phyloP scores from a whole-genome alignment of 768 basidiomycete species.

The Amanita pseudoporphyria region DNA sequence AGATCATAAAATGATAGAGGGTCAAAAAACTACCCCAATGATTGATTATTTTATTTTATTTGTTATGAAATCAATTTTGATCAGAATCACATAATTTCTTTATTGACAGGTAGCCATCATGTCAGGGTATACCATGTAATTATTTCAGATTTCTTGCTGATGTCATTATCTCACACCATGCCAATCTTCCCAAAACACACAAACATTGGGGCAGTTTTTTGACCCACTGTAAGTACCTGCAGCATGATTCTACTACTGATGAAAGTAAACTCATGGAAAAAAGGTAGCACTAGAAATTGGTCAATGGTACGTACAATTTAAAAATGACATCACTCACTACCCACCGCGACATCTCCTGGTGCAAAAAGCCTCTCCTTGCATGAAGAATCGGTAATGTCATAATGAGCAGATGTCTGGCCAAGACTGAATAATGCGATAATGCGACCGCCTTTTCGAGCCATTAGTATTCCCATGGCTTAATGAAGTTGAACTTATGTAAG shows the following conservation, averaged over 20 bases:
- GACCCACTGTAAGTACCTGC: no score
- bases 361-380: slow-evolving; percentile 30
- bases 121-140: no score
- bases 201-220: no score
- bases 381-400: slow-evolving; percentile 29
- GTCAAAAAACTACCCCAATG: no score
- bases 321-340: slow-evolving; percentile 31
- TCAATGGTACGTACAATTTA: background rate
- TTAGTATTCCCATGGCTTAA: background rate
- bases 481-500: background rate
- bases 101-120: no score
- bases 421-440: slow-evolving; percentile 56
- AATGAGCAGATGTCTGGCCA: slow-evolving; percentile 46
- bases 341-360: slow-evolving; percentile 49
- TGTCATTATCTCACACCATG: no score
- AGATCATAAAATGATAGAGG: no score
- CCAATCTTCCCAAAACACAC: no score
- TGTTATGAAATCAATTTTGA: no score
- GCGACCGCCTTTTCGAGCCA: slow-evolving; percentile 41
- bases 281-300: slow-evolving; percentile 37
- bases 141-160: no score
- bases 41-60: no score
- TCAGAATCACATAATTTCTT: no score
- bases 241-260: slow-evolving; percentile 30
- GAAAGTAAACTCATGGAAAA: slow-evolving; percentile 59